Evolutionary conservation across 805 yeast species (phyloP).

Genomic region (Pichia thaimueangensis): DNA sequence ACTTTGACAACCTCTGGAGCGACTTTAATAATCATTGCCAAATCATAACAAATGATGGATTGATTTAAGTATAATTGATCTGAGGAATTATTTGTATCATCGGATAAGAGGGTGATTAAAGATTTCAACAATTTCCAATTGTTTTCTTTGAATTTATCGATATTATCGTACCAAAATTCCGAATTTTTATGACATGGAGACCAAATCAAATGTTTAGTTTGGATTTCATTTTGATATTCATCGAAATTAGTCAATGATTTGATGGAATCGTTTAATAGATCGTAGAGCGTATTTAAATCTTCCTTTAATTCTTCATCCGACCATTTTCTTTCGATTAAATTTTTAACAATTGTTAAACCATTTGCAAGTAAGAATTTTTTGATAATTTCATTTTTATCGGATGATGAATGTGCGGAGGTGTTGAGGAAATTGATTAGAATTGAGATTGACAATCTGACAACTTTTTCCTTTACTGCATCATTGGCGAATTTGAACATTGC

Average conservation of each 20-base stretch:
- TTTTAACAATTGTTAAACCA: constrained; percentile 61
- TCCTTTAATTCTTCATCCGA: constrained; percentile 84
- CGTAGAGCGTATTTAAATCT: constrained; percentile 57
- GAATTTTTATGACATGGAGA: constrained; percentile 88
- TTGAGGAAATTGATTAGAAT: constrained; percentile 57
- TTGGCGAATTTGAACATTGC: constrained; percentile 55
- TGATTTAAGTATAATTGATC: constrained; percentile 29
- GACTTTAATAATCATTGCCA: constrained; percentile 53
- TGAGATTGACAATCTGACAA: constrained; percentile 77
- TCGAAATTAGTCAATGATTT: constrained; percentile 84
- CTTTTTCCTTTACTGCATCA: constrained; percentile 85
- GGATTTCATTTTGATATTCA: constrained; percentile 81
- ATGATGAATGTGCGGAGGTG: constrained; percentile 23
- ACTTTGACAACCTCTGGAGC: constrained; percentile 55
- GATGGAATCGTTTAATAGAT: constrained; percentile 63
- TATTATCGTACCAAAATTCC: constrained; percentile 87
- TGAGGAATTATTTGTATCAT: constrained; percentile 13
- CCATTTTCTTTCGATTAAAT: constrained; percentile 82
- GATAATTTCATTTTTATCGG: constrained; percentile 38
- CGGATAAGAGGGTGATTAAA: constrained; percentile 47
- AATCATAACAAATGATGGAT: constrained; percentile 65
- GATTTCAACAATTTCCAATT: constrained; percentile 67
- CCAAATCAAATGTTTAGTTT: constrained; percentile 72
- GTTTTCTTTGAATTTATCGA: constrained; percentile 65
- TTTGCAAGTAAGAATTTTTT: constrained; percentile 68